These are phyloP conservation scores for Daldinia caldariorum DNA, from an alignment of 495 filamentous ascomycete species.

Conservation along the genomic window DNA sequence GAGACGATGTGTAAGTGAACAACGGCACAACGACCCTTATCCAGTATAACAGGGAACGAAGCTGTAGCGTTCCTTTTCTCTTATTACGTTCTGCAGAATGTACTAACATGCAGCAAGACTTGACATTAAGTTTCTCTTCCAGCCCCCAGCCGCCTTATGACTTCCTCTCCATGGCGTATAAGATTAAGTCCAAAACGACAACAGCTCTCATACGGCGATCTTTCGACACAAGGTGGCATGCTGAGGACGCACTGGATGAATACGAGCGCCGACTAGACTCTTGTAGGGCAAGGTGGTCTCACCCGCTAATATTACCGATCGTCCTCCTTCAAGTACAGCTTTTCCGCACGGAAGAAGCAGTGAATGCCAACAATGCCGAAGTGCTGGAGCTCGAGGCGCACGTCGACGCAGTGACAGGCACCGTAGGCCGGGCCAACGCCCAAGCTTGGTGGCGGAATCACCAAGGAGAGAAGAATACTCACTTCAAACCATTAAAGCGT, in stretches of 20 bases:
- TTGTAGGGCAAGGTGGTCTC: slow-evolving; percentile 47
- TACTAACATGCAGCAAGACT: slow-evolving; percentile 39
- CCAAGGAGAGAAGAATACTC: slow-evolving; percentile 26
- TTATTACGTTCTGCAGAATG: not conserved
- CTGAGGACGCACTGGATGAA: slow-evolving; percentile 48
- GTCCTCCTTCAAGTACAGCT: slow-evolving; percentile 50
- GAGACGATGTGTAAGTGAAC: slow-evolving; percentile 46
- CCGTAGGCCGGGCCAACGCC: slow-evolving; percentile 41
- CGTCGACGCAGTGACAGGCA: slow-evolving; percentile 49
- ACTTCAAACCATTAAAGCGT: slow-evolving; percentile 40
- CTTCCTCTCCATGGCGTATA: slow-evolving; percentile 52
- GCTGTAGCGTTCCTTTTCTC: not conserved
- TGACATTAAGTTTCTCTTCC: slow-evolving; percentile 50
- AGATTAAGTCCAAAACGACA: slow-evolving; percentile 39
- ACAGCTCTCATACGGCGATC: slow-evolving; percentile 49
- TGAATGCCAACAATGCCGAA: slow-evolving; percentile 47
- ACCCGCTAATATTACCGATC: slow-evolving; percentile 47
- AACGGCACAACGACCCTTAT: not conserved
- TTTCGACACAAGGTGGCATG: slow-evolving; percentile 48
- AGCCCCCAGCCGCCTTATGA: slow-evolving; percentile 50
- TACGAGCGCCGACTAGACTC: slow-evolving; percentile 50
- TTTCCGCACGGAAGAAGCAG: slow-evolving; percentile 47
- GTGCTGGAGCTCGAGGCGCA: slow-evolving; percentile 45
- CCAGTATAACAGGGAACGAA: not conserved
- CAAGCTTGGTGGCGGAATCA: slow-evolving; percentile 43